Base-by-base conservation (phyloP, 2,329 filamentous ascomycete species). In the Rhinocladiella mackenziei region DNA sequence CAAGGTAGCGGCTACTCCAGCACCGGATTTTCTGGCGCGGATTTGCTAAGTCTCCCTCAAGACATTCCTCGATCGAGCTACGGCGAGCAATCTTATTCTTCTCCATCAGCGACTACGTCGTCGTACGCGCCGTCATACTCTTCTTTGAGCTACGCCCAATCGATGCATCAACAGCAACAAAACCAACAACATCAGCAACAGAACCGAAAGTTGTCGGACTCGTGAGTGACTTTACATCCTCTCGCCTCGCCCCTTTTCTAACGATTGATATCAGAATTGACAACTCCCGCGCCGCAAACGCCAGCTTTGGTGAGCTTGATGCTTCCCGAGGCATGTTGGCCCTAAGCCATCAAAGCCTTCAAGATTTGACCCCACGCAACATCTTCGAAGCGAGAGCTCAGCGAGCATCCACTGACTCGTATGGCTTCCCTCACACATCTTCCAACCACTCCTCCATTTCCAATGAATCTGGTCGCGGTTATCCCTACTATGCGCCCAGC, bases 271-370 rank as follows among this genome's bases (percentile, higher is more conserved):
- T 8, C 25, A 55, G 53, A 34, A 31, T 45, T 20, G 49, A 47
- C 6, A 51, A 43, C 25, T 58, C 66, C 8, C 60, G 64, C 76
- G 60, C 77, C 71, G 63, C 78, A 75, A 68, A 77, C 71, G 75
- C 83, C 57, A 84, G 82, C 57, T 94, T 89, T 64, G 86, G 84
- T 55, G 91, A 96, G 19, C 80, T 97, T 44, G 91, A 96, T 64
- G 89, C 89, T 17, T 89, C 89, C 63, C 85, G 92, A 50, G 88
- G 89, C 57, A 96, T 97, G 86, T 78, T 96, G 18, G 88, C 89
- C 26, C 86, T 97, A 77, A 94, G 87, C 76, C 89, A 96, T 38
- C 50, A 53, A 22, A 54, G 48, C 38, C 22, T 58, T 3, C 51
- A 55, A 69, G 89, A 96, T 58, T 68, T 82, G 58, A 95, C 89